A percentile compares a stretch with the other conserved stretches of the same genome.
These are phyloP conservation scores for Malania oleifera DNA, from an alignment of 164 flowering plant species.

Conservation along the genomic window DNA sequence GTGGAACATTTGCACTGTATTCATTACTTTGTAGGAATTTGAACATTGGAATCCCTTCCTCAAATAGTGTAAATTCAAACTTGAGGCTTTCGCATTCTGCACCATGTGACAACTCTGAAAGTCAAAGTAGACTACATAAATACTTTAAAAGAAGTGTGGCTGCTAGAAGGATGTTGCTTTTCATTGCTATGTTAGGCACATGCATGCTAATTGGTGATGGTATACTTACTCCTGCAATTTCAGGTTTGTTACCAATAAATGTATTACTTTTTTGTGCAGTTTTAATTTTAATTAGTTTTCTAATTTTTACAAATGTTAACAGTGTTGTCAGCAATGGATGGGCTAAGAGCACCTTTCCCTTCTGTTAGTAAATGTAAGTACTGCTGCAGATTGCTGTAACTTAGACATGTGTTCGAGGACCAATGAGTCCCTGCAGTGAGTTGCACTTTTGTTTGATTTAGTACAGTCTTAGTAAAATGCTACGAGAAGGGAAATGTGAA, in stretches of 20 bases:
- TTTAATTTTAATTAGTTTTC: not conserved
- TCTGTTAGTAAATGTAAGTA: slow-evolving; percentile 60
- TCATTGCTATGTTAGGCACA: slow-evolving; percentile 73
- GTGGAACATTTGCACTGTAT: slow-evolving; percentile 85
- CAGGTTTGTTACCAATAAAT: slow-evolving; percentile 42
- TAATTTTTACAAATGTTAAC: slow-evolving; percentile 11
- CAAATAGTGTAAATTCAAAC: slow-evolving; percentile 23
- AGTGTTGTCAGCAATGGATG: slow-evolving; percentile 88
- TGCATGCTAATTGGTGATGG: slow-evolving; percentile 96
- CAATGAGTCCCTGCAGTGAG: not conserved
- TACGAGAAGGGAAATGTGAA: not conserved
- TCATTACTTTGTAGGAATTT: slow-evolving; percentile 67
- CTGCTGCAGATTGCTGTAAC: not conserved
- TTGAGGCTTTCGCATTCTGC: slow-evolving; percentile 19
- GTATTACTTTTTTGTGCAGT: not conserved
- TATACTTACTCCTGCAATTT: slow-evolving; percentile 84
- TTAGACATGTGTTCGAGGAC: not conserved
- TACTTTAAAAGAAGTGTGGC: slow-evolving; percentile 53
- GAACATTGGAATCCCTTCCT: slow-evolving; percentile 50
- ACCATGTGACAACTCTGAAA: slow-evolving; percentile 17
- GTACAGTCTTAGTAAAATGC: too few relatives aligned
- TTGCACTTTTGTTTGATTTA: too few relatives aligned
- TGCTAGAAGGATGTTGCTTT: slow-evolving; percentile 70
- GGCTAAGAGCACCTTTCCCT: slow-evolving; percentile 69
- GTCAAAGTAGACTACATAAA: slow-evolving; percentile 40